Evolutionary conservation across 306 rosid genomes (phyloP), one percentile per base, ranked within the genome.

Genomic region (Citrullus amarus): DNA sequence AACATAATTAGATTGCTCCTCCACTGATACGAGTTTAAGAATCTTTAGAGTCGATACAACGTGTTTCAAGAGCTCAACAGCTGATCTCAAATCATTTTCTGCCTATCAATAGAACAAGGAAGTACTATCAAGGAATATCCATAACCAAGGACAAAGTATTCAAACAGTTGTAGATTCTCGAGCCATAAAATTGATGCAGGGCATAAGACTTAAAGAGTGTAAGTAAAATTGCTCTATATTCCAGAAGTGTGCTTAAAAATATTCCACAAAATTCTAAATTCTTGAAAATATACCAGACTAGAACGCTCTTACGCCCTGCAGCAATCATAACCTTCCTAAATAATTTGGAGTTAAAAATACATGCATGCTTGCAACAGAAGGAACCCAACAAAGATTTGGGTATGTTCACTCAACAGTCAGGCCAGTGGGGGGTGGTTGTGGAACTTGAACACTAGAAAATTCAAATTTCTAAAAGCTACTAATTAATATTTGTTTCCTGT

Each of bases 11-110:
- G 83, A 86, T 80, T 87, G 97, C 82, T 88, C 90, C 87, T 92
- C 92, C 38, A 51, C 70, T 70, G 96, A 89, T 61, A 89, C 85
- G 78, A 86, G 84, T 83, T 90, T 82, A 72, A 95, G 92, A 83
- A 92, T 86, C 75, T 82, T 85, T 61, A 95, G 79, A 11, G 86
- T 84, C 39, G 90, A 86, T 75, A 70, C 86, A 43, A 83, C 87
- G 70, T 92, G 91, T 80, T 85, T 84, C 75, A 89, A 80, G 83
- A 95, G 93, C 84, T 92, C 96, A 75, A 91, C 18, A 43, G 96
- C 88, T 70, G 88, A 84, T 84, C 84, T 86, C 81, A 85, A 80
- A 83, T 95, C 93, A 79, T 86, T 86, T 84, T 87, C 84, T 6
- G 91, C 98, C 97, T 95, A 78, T 82, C 77, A 79, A 86, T 79